Base-by-base conservation (phyloP, 1,139 yeast genomes). In the Pichia sp. region DNA sequence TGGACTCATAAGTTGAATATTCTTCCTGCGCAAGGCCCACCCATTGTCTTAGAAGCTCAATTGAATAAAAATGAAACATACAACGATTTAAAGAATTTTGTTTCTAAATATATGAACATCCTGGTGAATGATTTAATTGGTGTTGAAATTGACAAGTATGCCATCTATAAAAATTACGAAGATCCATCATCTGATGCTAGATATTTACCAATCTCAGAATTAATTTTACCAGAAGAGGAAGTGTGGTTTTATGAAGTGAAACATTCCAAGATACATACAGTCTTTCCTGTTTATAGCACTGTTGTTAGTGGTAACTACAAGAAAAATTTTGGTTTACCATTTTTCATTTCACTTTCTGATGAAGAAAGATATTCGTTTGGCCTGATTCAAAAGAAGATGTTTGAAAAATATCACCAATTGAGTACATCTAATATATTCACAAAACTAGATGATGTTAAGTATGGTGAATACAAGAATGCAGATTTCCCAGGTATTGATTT, bases 1-100 rank as follows among this genome's bases (percentile, higher is more conserved):
- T 91, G 98, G 96, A 69, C 72, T 33, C 85, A 81, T 41, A 77
- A 77, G 14, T 73, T 91, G 39, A 72, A 76, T 1, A 70, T 89
- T 21, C 76, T 91, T 32, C 83, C 86, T 21, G 74, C 78, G 39
- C 67, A 73, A 22, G 81, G 81, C 1, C 67, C 66, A 1, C 77
- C 81, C 1, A 66, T 69, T 63, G 63, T 67, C 11, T 65, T 85
- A 18, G 90, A 85, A 55, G 88, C 90, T 4, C 96, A 88, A 58
- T 68, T 93, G 48, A 72, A 75, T 33, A 84, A 83, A 54, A 76
- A 81, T 1, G 74, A 91, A 0, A 79, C 85, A 1, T 83, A 82
- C 53, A 75, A 71, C 18, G 89, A 85, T 42, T 71, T 91, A 53
- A 75, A 86, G 50, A 62, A 65, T 7, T 85, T 85, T 56, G 70